Conservation (phyloP, 805 yeast genomes). For the Starmerella potacharoeniae region DNA sequence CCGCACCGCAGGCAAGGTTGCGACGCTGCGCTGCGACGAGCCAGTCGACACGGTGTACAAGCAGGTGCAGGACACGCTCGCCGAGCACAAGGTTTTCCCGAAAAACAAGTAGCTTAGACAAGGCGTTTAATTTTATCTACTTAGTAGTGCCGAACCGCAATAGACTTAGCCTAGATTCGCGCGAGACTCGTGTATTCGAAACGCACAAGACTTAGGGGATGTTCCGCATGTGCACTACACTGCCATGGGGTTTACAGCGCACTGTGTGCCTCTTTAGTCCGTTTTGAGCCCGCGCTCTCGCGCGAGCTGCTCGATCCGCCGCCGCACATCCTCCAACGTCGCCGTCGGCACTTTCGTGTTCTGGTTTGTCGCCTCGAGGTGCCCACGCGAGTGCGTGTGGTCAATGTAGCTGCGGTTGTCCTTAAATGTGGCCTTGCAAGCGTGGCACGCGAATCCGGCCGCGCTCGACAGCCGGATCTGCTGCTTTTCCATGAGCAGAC, state of each 20-base stretch:
- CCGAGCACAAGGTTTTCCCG: constrained; percentile 27
- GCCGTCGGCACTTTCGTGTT: constrained; percentile 34
- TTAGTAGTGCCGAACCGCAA: too few relatives aligned
- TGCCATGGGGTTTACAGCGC: too few relatives aligned
- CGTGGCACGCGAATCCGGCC: constrained; percentile 76
- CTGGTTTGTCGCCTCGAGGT: constrained; percentile 29
- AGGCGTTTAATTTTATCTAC: too few relatives aligned
- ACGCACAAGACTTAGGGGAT: neutral
- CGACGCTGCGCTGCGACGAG: constrained; percentile 66
- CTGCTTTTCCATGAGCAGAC: neutral
- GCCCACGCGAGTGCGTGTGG: constrained; percentile 71
- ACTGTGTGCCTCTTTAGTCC: neutral
- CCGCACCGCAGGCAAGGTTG: constrained; percentile 61
- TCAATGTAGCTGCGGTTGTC: constrained; percentile 74
- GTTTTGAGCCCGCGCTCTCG: constrained; percentile 9
- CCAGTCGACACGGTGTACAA: constrained; percentile 67
- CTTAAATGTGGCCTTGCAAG: constrained; percentile 68
- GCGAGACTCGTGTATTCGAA: neutral
- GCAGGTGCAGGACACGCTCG: constrained; percentile 56
- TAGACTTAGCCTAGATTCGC: too few relatives aligned
- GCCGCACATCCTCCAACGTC: constrained; percentile 39
- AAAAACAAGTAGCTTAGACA: neutral
- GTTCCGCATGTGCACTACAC: too few relatives aligned
- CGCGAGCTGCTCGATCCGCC: constrained; percentile 31
- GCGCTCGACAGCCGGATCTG: neutral